Percentiles rank a stretch among this genome's conserved stretches.
Evolutionary conservation across 2,329 filamentous ascomycete species (phyloP).

Genomic region (Cladosporium cucumerinum): DNA sequence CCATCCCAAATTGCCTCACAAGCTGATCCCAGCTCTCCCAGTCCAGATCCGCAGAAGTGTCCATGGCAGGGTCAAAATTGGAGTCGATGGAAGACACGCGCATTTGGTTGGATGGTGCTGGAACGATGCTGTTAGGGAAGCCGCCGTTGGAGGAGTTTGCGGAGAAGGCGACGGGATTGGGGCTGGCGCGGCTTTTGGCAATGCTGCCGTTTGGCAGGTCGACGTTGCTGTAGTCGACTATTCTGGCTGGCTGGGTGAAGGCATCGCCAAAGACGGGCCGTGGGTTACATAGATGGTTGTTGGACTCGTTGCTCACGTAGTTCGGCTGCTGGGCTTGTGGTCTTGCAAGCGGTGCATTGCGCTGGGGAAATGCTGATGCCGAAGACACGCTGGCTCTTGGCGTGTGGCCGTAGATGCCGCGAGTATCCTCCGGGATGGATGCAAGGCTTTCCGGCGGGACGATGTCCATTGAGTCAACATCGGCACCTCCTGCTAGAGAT

Average conservation of each 20-base stretch:
- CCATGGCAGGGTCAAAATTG: constrained; percentile 30
- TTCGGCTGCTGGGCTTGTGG: constrained; percentile 2
- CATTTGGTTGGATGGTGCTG: neutral
- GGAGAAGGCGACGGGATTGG: neutral
- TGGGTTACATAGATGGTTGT: neutral
- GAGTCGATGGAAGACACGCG: constrained; percentile 23
- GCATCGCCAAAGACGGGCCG: neutral
- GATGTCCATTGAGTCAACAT: constrained; percentile 17
- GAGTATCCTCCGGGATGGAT: neutral
- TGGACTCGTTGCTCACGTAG: neutral
- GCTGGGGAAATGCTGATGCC: neutral
- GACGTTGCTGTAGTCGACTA: constrained; percentile 4
- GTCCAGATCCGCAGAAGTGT: constrained; percentile 41
- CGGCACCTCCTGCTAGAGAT: constrained; percentile 20
- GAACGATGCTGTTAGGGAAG: neutral
- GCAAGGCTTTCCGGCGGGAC: constrained; percentile 12
- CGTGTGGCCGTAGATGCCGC: neutral
- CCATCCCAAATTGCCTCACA: constrained; percentile 45
- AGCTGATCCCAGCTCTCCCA: constrained; percentile 51
- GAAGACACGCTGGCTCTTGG: constrained; percentile 7
- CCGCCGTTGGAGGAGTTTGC: neutral
- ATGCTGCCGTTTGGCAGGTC: neutral
- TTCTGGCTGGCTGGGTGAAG: neutral
- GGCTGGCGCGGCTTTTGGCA: neutral
- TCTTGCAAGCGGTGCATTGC: neutral